Conservation (phyloP, 2,329 filamentous ascomycete species). For the Chaetomiaceae sp. region DNA sequence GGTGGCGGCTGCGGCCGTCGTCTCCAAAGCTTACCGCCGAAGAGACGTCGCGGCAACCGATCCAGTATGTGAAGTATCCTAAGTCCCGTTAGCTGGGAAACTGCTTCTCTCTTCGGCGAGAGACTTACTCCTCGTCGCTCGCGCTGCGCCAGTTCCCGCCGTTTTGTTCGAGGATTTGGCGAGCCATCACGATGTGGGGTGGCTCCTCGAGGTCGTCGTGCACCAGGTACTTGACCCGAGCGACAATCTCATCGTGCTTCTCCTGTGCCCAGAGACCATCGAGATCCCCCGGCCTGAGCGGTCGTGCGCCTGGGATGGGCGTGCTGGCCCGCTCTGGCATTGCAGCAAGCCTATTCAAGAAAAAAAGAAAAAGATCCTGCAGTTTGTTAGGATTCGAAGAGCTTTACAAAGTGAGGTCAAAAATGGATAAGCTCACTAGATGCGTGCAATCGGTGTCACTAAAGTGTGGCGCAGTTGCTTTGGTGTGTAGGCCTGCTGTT, state of each 20-base stretch:
- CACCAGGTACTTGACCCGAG: conserved; percentile 9
- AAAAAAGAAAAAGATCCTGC: too few species aligned
- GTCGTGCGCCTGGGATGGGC: background rate
- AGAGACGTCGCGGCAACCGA: background rate
- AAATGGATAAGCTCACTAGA: too few species aligned
- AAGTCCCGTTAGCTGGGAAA: background rate
- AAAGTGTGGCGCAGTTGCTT: too few species aligned
- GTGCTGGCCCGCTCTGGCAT: too few species aligned
- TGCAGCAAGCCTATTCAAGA: too few species aligned
- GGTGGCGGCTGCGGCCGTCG: background rate
- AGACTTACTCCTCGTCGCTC: conserved; percentile 1
- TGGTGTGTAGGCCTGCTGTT: too few species aligned
- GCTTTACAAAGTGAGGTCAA: too few species aligned
- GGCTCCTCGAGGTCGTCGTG: conserved; percentile 14
- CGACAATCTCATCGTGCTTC: conserved; percentile 17
- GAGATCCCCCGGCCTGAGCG: conserved; percentile 1
- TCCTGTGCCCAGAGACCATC: background rate
- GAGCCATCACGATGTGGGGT: conserved; percentile 6
- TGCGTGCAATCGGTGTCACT: too few species aligned
- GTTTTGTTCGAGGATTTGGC: background rate
- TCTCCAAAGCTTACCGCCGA: background rate
- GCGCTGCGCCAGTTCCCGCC: background rate
- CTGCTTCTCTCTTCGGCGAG: too few species aligned
- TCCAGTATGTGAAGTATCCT: conserved; percentile 5
- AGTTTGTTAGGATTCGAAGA: too few species aligned